Evolutionary conservation across 2,329 filamentous ascomycete genomes (phyloP).

Genomic region (Exophiala mesophila): DNA sequence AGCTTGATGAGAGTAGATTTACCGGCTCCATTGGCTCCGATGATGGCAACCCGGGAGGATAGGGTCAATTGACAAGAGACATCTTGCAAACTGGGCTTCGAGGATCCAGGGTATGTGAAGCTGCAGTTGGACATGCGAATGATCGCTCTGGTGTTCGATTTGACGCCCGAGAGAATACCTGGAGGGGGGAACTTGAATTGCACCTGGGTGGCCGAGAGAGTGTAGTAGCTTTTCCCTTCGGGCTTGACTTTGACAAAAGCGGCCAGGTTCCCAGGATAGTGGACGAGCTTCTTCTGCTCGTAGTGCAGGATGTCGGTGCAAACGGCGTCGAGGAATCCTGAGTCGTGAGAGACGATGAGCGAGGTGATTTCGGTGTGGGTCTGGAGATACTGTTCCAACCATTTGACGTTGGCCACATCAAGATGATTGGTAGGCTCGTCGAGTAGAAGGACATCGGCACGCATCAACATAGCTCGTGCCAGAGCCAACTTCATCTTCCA

Average conservation of each 20-base stretch:
- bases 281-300: slow-evolving; percentile 85
- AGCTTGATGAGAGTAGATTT: slow-evolving; percentile 99
- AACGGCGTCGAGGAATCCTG: slow-evolving; percentile 90
- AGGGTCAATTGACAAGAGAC: slow-evolving; percentile 84
- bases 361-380: slow-evolving; percentile 94
- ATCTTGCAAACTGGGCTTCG: slow-evolving; percentile 81
- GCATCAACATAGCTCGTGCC: slow-evolving; percentile 92
- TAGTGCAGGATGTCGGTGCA: slow-evolving; percentile 99
- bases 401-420: slow-evolving; percentile 92
- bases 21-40: slow-evolving; percentile 94
- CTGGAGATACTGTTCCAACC: slow-evolving; percentile 93
- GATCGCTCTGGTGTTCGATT: slow-evolving; percentile 88
- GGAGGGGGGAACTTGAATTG: slow-evolving; percentile 98
- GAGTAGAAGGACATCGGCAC: slow-evolving; percentile 89
- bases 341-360: slow-evolving; percentile 98
- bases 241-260: slow-evolving; percentile 82
- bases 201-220: slow-evolving; percentile 76
- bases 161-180: slow-evolving; percentile 89
- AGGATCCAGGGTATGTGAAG: slow-evolving; percentile 85
- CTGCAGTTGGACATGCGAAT: slow-evolving; percentile 89
- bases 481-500: slow-evolving; percentile 99
- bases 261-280: slow-evolving; percentile 48
- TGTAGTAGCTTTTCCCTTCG: slow-evolving; percentile 98
- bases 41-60: slow-evolving; percentile 91
- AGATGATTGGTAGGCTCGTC: slow-evolving; percentile 99